These are phyloP conservation scores for Globisporangium recalcitrans DNA, from an alignment of 352 stramenopile species.

Conservation along the genomic window DNA sequence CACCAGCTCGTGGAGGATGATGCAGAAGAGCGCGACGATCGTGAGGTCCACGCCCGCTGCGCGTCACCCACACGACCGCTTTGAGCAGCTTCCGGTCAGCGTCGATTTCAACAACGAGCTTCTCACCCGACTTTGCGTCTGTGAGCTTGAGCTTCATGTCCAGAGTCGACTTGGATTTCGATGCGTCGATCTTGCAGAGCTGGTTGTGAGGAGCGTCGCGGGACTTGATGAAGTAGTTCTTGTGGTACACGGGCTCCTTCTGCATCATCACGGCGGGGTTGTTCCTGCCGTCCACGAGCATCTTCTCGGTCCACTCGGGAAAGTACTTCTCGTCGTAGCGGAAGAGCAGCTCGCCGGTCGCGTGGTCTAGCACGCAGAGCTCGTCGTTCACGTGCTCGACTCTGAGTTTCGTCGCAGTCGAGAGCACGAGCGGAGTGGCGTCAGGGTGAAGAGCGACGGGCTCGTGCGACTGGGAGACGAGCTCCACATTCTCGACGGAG, in stretches of 20 bases:
- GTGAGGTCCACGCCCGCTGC: neutral
- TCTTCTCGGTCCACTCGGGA: neutral
- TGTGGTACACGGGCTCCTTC: neutral
- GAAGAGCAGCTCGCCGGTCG: neutral
- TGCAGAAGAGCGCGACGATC: slow-evolving; percentile 3
- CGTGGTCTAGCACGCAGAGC: neutral
- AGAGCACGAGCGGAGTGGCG: neutral
- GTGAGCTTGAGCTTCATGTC: neutral
- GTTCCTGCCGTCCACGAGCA: slow-evolving; percentile 1
- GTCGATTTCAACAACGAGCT: neutral
- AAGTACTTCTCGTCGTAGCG: neutral
- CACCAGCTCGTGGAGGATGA: neutral
- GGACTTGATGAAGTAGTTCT: neutral
- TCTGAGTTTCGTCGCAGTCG: neutral
- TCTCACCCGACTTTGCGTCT: neutral
- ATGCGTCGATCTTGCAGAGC: neutral
- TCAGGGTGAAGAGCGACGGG: neutral
- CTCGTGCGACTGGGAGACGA: neutral
- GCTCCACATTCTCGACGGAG: neutral
- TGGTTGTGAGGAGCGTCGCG: neutral
- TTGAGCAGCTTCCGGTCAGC: neutral
- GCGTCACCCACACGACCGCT: neutral
- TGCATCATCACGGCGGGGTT: neutral
- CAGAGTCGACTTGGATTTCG: neutral
- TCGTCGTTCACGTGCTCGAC: neutral